Conservation (phyloP, 352 stramenopile genomes). For the Phytophthora boehmeriae region DNA sequence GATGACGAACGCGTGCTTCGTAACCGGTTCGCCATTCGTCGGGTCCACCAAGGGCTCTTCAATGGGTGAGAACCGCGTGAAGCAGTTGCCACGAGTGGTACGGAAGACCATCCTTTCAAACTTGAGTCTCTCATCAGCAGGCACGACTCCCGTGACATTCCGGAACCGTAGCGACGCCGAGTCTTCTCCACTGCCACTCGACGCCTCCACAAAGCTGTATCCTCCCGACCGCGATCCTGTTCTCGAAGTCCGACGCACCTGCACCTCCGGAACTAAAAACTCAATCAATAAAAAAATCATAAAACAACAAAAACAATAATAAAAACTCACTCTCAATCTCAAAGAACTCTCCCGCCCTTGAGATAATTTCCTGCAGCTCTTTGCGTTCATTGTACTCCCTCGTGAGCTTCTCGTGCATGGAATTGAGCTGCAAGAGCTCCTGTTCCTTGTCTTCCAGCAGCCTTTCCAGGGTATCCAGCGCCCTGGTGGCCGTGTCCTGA, state of each 20-base stretch:
- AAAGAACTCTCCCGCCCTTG: constrained; percentile 81
- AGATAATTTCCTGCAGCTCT: constrained; percentile 86
- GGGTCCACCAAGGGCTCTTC: constrained; percentile 92
- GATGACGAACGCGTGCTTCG: constrained; percentile 92
- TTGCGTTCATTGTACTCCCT: constrained; percentile 97
- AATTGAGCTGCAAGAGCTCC: constrained; percentile 97
- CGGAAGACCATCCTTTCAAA: constrained; percentile 99
- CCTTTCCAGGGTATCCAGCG: constrained; percentile 95
- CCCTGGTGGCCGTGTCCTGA: constrained; percentile 77
- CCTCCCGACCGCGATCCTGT: constrained; percentile 58
- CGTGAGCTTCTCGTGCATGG: constrained; percentile 97
- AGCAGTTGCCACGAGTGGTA: constrained; percentile 98
- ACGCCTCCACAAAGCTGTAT: constrained; percentile 55
- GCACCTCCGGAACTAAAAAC: constrained; percentile 56
- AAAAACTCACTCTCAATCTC: constrained; percentile 72
- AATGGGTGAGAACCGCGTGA: constrained; percentile 97
- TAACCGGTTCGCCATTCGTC: constrained; percentile 84
- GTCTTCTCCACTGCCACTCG: constrained; percentile 31
- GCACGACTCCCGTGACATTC: constrained; percentile 94
- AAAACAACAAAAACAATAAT: constrained; percentile 1
- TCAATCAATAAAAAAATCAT: background rate
- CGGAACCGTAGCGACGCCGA: constrained; percentile 88
- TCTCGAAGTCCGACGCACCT: constrained; percentile 55
- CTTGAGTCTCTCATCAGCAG: constrained; percentile 92
- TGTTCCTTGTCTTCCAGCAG: constrained; percentile 97